These are phyloP conservation scores for Bocquillonia castaneifolia DNA, from an alignment of 441 rosid species.

Conservation along the genomic window DNA sequence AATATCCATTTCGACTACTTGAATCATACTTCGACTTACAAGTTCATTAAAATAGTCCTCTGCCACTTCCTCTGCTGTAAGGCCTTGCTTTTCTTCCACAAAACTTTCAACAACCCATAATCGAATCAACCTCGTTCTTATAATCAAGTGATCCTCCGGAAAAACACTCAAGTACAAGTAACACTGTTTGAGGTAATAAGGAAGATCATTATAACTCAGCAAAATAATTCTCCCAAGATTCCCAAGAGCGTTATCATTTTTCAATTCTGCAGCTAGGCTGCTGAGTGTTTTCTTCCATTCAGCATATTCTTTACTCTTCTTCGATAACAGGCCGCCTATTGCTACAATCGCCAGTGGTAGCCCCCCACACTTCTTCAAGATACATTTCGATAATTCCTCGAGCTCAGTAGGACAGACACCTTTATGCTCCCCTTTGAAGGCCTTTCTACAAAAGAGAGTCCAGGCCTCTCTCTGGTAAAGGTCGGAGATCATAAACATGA, in stretches of 20 bases:
- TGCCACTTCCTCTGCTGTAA: slow-evolving; percentile 27
- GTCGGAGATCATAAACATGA: slow-evolving; percentile 21
- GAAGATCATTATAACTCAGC: slow-evolving; percentile 29
- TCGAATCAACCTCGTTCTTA: slow-evolving; percentile 20
- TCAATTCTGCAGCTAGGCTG: too few relatives aligned
- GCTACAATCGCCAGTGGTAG: slow-evolving; percentile 41
- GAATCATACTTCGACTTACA: slow-evolving; percentile 28
- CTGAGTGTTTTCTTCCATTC: slow-evolving; percentile 23
- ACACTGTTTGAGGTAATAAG: slow-evolving; percentile 27
- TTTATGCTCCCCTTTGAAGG: slow-evolving; percentile 23
- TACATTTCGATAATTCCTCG: slow-evolving; percentile 20
- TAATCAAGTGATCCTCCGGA: slow-evolving; percentile 21
- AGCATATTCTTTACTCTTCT: slow-evolving; percentile 8
- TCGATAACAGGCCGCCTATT: slow-evolving; percentile 33
- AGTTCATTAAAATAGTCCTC: slow-evolving; percentile 26
- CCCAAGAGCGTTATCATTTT: too few relatives aligned
- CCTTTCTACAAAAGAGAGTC: slow-evolving; percentile 33
- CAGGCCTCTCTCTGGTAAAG: slow-evolving; percentile 26
- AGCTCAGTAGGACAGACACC: slow-evolving; percentile 30
- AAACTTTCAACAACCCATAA: slow-evolving; percentile 34
- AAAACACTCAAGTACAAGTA: slow-evolving; percentile 26
- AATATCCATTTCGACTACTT: slow-evolving; percentile 17
- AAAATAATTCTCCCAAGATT: too few relatives aligned
- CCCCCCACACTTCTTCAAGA: slow-evolving; percentile 36
- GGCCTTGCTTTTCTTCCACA: slow-evolving; percentile 22